Percentiles rank a stretch among this genome's conserved stretches.
These are phyloP conservation scores for Yamadazyma sp. DNA, from an alignment of 1,139 yeast genomes.

Conservation along the genomic window DNA sequence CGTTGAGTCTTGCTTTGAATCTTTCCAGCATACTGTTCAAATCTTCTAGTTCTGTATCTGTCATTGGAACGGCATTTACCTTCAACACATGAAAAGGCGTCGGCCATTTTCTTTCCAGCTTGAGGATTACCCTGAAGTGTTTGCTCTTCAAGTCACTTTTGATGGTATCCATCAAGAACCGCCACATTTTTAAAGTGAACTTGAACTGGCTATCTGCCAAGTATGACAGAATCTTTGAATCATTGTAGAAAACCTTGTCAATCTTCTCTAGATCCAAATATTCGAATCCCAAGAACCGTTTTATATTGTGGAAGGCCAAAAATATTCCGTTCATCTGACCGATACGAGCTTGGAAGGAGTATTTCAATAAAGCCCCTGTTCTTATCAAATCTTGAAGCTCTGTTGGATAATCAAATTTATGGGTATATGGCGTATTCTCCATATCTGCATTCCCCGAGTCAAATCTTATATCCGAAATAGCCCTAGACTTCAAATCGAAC, in stretches of 20 bases:
- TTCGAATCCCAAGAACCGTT: conserved; percentile 83
- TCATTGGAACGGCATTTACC: conserved; percentile 35
- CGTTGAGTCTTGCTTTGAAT: conserved; percentile 5
- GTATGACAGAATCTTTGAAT: conserved; percentile 30
- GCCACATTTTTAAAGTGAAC: conserved; percentile 59
- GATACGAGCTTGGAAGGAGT: conserved; percentile 85
- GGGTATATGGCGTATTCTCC: conserved; percentile 49
- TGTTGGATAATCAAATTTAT: conserved; percentile 26
- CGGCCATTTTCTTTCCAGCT: conserved; percentile 9
- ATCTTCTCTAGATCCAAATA: conserved; percentile 75
- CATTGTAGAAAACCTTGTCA: conserved; percentile 45
- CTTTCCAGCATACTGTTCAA: conserved; percentile 19
- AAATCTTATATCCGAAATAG: conserved; percentile 81
- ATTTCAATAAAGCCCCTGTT: conserved; percentile 74
- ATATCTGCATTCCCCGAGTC: conserved; percentile 66
- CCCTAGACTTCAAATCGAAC: conserved; percentile 90
- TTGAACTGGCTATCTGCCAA: conserved; percentile 77
- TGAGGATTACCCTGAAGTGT: conserved; percentile 29
- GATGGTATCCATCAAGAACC: conserved; percentile 45
- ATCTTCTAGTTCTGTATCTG: conserved; percentile 12
- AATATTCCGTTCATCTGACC: conserved; percentile 98
- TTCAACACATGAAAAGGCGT: conserved; percentile 18
- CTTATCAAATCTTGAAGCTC: conserved; percentile 76
- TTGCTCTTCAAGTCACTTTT: conserved; percentile 26
- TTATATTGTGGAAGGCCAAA: conserved; percentile 84